phyloP scores from a whole-genome alignment of 1,284 basidiomycete species.

The Phellopilus nigrolimitatus region DNA sequence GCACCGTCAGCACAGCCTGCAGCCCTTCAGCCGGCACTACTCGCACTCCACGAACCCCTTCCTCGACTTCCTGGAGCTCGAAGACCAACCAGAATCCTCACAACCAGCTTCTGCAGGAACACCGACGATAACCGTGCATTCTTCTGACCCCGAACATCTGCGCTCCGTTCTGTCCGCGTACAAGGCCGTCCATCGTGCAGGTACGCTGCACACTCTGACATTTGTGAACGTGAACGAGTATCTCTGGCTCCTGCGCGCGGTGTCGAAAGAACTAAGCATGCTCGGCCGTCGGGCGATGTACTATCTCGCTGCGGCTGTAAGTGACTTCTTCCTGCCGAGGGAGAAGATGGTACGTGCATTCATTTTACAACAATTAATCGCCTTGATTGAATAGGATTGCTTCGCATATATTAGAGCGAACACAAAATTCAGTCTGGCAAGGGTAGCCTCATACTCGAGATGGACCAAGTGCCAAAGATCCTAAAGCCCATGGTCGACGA shows the following conservation, averaged over 20 bases:
- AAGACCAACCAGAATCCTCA: conserved; percentile 29
- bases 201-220: conserved; percentile 78
- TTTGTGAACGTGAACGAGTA: conserved; percentile 98
- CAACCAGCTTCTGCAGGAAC: conserved; percentile 43
- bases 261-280: conserved; percentile 67
- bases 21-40: conserved; percentile 96
- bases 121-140: conserved; percentile 59
- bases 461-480: conserved; percentile 99
- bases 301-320: conserved; percentile 96
- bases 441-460: conserved; percentile 88
- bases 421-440: conserved; percentile 98
- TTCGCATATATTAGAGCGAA: conserved; percentile 59
- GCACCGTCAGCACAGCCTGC: conserved; percentile 94
- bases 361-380: conserved; percentile 39
- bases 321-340: conserved; percentile 93
- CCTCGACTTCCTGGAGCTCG: conserved; percentile 89
- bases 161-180: conserved; percentile 76
- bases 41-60: conserved; percentile 98
- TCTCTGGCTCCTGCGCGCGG: conserved; percentile 83
- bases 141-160: conserved; percentile 61
- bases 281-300: conserved; percentile 80
- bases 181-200: conserved; percentile 72
- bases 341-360: conserved; percentile 72
- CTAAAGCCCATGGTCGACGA: conserved; percentile 89
- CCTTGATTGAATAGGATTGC: background rate